Evolutionary conservation across 805 yeast genomes (phyloP).

Genomic region (Lipomyces sp.): DNA sequence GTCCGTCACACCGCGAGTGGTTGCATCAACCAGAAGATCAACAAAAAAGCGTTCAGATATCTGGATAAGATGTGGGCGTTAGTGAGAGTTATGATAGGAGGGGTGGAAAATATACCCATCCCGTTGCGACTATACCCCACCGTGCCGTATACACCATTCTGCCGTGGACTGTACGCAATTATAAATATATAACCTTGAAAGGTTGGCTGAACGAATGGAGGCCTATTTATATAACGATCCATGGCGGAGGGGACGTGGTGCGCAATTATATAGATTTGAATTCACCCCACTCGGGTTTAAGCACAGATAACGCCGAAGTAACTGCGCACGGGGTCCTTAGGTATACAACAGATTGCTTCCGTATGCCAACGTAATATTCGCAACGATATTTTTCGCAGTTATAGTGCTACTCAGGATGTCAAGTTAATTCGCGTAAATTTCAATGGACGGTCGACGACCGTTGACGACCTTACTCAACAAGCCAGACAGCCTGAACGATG

Average conservation of each 20-base stretch:
- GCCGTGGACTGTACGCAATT: neutral
- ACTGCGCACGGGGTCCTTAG: no score
- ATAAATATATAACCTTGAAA: neutral
- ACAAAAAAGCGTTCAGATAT: slow-evolving; percentile 32
- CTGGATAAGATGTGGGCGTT: slow-evolving; percentile 7
- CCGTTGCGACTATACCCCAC: slow-evolving; percentile 34
- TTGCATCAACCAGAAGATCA: slow-evolving; percentile 30
- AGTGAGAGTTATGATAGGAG: neutral
- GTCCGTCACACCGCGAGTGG: slow-evolving; percentile 39
- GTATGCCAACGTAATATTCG: no score
- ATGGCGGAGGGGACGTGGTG: neutral
- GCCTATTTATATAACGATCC: neutral
- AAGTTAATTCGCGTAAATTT: no score
- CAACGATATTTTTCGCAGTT: no score
- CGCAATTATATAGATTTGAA: neutral
- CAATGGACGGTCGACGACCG: no score
- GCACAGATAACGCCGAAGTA: no score
- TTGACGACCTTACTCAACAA: no score
- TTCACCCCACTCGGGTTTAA: no score
- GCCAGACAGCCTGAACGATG: no score
- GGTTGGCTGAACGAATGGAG: neutral
- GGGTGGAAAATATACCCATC: slow-evolving; percentile 14
- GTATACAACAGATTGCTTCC: no score
- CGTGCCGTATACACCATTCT: slow-evolving; percentile 27
- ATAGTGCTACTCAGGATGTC: no score